Evolutionary conservation across 768 basidiomycete genomes (phyloP), one percentile per base, ranked within the genome.

Genomic region (Suillus brevipes): DNA sequence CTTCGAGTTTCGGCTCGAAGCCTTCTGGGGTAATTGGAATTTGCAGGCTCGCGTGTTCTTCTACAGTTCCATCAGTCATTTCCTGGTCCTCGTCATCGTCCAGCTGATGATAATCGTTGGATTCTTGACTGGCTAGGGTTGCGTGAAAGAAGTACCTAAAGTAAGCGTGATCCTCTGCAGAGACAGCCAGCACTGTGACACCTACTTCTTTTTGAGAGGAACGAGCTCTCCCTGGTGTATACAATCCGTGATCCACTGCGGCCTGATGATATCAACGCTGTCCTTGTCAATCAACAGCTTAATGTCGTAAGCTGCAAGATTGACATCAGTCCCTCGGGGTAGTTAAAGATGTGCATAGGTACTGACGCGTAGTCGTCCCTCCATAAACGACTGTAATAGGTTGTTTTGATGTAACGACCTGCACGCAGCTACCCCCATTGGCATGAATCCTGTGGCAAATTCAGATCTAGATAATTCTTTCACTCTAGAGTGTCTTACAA

Each of bases 171-270:
- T 14, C 14, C 60, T 20, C 13, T 5, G 20, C 45, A 36, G 53
- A n/a, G 28, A 56, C 34, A 8, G 52, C 45, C 38, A 36, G 37
- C 62, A 66, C 43, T 56, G 12, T n/a, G 3, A 42, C 13, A 40
- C 45, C 58, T 70, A 95, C 94, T 86, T 89, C 76, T 89, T 88
- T 45, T 75, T 81, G 65, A 95, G 77, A 1, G 92, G 89, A 34
- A 86, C 76, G 23, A 81, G 79, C 64, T 84, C 78, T 13, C 82
- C 84, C 36, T 79, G 78, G 6, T 82, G 80, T n/a, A 96, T 81
- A 28, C 89, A 95, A 71, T 95, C 92, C 43, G 81, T 72, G 62
- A 99, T 80, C 95, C 95, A 99, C 36, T 84, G 78, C 0, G 96
- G 93, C 63, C 84, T 88, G 65, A 97, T 78, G 59, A 97, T 87